Evolutionary conservation across 2,329 filamentous ascomycete species (phyloP), one percentile per base, ranked within the genome.

Genomic region (Shiraia bambusicola): DNA sequence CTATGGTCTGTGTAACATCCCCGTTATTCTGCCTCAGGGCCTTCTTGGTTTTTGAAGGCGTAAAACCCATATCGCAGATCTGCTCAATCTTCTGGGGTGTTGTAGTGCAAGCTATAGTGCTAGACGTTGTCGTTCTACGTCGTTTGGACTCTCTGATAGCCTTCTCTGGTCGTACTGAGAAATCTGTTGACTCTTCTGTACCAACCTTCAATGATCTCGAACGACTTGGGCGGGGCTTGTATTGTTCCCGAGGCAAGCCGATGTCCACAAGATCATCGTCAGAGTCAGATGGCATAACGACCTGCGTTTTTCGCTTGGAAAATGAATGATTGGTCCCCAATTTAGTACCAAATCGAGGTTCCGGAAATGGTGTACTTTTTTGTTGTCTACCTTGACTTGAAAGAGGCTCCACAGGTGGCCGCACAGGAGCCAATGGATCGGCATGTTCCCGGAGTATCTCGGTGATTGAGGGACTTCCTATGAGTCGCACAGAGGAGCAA

Each of bases 31-130:
- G 44, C 28, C 49, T 45, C 2, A 66, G 37, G 10, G 60, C 63
- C 28, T 28, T 49, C 28, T 54, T 43, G 14, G 59, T 65, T 1
- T 57, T 63, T 8, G 45, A 48, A 25, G 63, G 63, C 12, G 63
- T 64, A 35, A 67, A 67, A 2, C 64, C 64, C 62, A 67, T 67
- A 3, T 64, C 64, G 25, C 61, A 65, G 6, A 66, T 66, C 30
- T 61, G 58, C 28, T 47, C 50, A 3, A 66, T 40, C 41, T 61
- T 66, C 19, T 59, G 46, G 12, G 64, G 63, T 7, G 64, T 66
- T n/a, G 45, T 40, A 5, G 37, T 25, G 7, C 19, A 35, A 7
- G 42, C 42, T 8, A 31, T 28, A 32, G 34, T 40, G 28, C 40
- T 25, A 2, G 38, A 29, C 7, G 47, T 32, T 15, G 50, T 54